These are phyloP conservation scores for Botryotinia narcissicola DNA, from an alignment of 2,329 filamentous ascomycete species.

Conservation along the genomic window DNA sequence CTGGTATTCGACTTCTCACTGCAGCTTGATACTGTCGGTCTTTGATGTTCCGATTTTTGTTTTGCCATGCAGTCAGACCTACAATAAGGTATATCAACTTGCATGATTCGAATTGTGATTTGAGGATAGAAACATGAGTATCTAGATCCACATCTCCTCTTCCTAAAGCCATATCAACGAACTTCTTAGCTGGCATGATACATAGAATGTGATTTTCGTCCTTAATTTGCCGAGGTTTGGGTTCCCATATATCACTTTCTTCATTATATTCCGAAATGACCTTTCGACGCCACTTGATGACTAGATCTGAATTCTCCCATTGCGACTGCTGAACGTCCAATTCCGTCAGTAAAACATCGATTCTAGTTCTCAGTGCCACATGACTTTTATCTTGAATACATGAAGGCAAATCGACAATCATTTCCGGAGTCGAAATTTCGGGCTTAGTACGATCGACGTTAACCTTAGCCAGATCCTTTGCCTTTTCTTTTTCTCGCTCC, in stretches of 20 bases:
- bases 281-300: slow-evolving; percentile 55
- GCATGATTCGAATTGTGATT: slow-evolving; percentile 50
- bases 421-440: slow-evolving; percentile 69
- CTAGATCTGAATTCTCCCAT: slow-evolving; percentile 47
- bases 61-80: slow-evolving; percentile 63
- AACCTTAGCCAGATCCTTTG: slow-evolving; percentile 65
- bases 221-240: slow-evolving; percentile 43
- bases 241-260: slow-evolving; percentile 49
- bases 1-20: slow-evolving; percentile 51
- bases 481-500: slow-evolving; percentile 59
- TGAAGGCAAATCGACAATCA: slow-evolving; percentile 69
- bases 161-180: slow-evolving; percentile 58
- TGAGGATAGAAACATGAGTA: slow-evolving; percentile 56
- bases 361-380: slow-evolving; percentile 44
- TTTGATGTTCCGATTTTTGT: slow-evolving; percentile 64
- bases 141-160: slow-evolving; percentile 52
- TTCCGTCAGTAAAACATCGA: slow-evolving; percentile 50
- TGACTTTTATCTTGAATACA: slow-evolving; percentile 46
- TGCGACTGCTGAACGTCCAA: slow-evolving; percentile 48
- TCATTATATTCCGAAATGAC: slow-evolving; percentile 49
- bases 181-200: slow-evolving; percentile 60
- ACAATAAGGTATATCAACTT: slow-evolving; percentile 70
- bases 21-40: slow-evolving; percentile 67
- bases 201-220: slow-evolving; percentile 53
- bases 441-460: slow-evolving; percentile 74